Base-by-base conservation (phyloP, 768 basidiomycete genomes). In the Chlorophyllum brunneum region DNA sequence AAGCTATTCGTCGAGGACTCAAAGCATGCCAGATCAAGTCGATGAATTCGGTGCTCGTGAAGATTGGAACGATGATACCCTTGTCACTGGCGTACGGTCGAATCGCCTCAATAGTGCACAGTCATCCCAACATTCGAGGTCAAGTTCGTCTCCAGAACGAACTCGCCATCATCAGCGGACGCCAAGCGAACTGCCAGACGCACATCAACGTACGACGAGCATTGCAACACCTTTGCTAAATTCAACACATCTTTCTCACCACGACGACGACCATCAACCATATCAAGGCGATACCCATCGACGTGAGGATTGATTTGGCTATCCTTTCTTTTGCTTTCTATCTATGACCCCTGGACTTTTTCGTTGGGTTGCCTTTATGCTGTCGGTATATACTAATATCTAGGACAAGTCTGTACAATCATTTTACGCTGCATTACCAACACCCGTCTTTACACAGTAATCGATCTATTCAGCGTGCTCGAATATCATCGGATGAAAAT, bases 21-120 rank as follows among this genome's bases (percentile, higher is more conserved):
- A 43, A 13, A 22, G 16, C 15, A 4, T 15, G 11, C 6, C 24
- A 8, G 51, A 50, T 31, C 57, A 48, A 23, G 13, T 44, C 9
- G 58, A 58, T 40, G 59, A 63, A 37, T 58, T 59, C 36, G 53
- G 44, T 8, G 39, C 47, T 24, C 34, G 34, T 16, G 20, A 23
- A 13, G 54, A 44, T 16, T 56, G 57, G 56, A 56, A 53, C 5
- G 61, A 65, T 16, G 58, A 61, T 26, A 65, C 61, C 5, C 61
- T 62, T 18, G 60, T 62, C 44, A 13, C 30, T 49, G 7, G 18
- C 30, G 4, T 44, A 31, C 24, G 8, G 8, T 5, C 24, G 20
- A 22, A 30, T 30, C 27, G 16, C 16, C 26, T n/a, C 39, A 33
- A 34, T 15, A 37, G 11, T 24, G 11, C 20, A 22, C 31, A 18